Evolutionary conservation across 2,329 filamentous ascomycete genomes (phyloP).

Genomic region (Diaporthe australafricana): DNA sequence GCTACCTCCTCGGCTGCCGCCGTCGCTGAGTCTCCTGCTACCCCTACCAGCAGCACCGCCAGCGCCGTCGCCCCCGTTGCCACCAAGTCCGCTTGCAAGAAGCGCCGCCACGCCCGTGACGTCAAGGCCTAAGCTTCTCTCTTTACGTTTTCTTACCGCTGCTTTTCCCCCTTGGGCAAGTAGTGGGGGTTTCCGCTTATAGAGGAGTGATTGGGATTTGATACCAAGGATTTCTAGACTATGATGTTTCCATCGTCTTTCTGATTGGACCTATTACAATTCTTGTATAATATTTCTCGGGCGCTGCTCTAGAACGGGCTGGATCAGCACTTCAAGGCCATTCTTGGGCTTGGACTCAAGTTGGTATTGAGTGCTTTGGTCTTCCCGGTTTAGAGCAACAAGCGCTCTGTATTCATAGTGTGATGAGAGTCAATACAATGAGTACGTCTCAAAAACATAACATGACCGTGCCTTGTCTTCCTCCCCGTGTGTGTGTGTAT

Average conservation of each 20-base stretch:
- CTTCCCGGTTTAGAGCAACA: too few species aligned
- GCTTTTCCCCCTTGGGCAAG: not conserved
- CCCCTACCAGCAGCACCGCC: constrained; percentile 38
- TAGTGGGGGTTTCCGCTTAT: not conserved
- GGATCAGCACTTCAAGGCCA: too few species aligned
- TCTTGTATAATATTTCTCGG: constrained; percentile 35
- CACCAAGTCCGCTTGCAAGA: constrained; percentile 32
- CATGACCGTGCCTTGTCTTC: not conserved
- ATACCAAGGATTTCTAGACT: constrained; percentile 17
- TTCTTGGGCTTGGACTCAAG: constrained; percentile 19
- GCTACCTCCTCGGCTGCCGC: constrained; percentile 33
- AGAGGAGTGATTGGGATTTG: constrained; percentile 19
- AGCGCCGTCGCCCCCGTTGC: constrained; percentile 23
- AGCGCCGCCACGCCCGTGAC: constrained; percentile 36
- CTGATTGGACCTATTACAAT: constrained; percentile 29
- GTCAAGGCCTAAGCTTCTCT: constrained; percentile 24
- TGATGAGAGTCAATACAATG: constrained; percentile 33
- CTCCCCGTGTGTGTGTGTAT: not conserved
- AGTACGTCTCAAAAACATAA: constrained; percentile 24
- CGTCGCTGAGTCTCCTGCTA: too few species aligned
- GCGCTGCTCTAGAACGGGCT: not conserved
- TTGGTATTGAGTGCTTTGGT: constrained; percentile 4
- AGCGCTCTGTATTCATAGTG: constrained; percentile 29
- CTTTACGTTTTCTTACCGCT: not conserved
- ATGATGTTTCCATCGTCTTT: constrained; percentile 14